phyloP scores from a whole-genome alignment of 2,329 filamentous ascomycete species.

The Plectosphaerella plurivora region DNA sequence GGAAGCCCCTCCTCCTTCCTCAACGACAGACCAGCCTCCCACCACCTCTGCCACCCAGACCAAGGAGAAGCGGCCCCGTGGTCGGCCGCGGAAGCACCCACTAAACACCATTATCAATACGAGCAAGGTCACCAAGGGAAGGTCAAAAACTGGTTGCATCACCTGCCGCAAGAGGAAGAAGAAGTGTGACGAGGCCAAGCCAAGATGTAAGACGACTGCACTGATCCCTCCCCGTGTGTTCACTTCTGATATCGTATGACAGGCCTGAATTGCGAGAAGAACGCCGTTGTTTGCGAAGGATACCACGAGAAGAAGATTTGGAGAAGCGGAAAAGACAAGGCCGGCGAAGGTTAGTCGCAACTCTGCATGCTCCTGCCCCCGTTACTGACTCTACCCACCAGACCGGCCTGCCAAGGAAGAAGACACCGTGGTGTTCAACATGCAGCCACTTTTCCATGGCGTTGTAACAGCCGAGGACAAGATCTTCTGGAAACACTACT shows the following conservation, averaged over 20 bases:
- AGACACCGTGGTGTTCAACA: slow-evolving; percentile 37
- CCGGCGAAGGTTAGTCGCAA: slow-evolving; percentile 55
- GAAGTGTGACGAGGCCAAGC: slow-evolving; percentile 68
- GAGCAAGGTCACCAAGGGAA: slow-evolving; percentile 72
- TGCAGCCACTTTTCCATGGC: slow-evolving; percentile 69
- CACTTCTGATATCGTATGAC: slow-evolving; percentile 14
- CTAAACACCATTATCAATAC: slow-evolving; percentile 51
- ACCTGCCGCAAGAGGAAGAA: slow-evolving; percentile 67
- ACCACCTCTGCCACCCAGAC: slow-evolving; percentile 7
- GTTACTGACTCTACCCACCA: neutral
- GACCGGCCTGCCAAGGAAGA: slow-evolving; percentile 2
- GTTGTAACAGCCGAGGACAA: slow-evolving; percentile 77
- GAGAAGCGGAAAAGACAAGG: slow-evolving; percentile 77
- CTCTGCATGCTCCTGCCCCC: neutral
- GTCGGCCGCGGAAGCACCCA: slow-evolving; percentile 78
- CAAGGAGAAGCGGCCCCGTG: slow-evolving; percentile 64
- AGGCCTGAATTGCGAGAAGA: slow-evolving; percentile 90
- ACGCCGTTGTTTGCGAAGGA: slow-evolving; percentile 85
- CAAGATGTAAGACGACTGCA: slow-evolving; percentile 48
- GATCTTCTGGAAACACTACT: slow-evolving; percentile 79
- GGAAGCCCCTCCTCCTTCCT: slow-evolving; percentile 26
- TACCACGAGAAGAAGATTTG: slow-evolving; percentile 84
- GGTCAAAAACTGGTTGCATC: slow-evolving; percentile 65
- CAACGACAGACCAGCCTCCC: slow-evolving; percentile 1
- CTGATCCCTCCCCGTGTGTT: neutral